Conservation (phyloP, 2,329 filamentous ascomycete species). For the Nannizziopsis barbatae region DNA sequence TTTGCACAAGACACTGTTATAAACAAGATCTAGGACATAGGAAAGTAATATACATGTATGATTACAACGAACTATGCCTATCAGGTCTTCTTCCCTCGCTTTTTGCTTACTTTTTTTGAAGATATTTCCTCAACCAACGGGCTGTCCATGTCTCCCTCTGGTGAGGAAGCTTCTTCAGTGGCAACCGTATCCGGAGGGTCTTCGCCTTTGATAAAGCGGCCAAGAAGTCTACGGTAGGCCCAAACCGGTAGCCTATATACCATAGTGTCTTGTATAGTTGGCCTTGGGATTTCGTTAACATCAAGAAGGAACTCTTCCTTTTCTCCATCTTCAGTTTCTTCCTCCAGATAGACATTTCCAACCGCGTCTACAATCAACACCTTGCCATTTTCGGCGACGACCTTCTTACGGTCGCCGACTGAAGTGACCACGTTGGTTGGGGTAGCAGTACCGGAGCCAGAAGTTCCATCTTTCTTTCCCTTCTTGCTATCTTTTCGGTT, state of each 20-base stretch:
- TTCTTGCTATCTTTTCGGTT: constrained; percentile 54
- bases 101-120: constrained; percentile 1
- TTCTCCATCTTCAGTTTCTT: constrained; percentile 76
- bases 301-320: constrained; percentile 77
- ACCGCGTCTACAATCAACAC: constrained; percentile 81
- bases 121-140: background rate
- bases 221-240: constrained; percentile 46
- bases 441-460: constrained; percentile 39
- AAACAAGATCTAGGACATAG: background rate
- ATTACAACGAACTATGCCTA: background rate
- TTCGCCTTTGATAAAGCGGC: constrained; percentile 21
- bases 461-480: constrained; percentile 25
- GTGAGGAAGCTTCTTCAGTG: background rate
- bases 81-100: constrained; percentile 4
- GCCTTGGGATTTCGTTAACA: constrained; percentile 67
- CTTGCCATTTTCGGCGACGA: constrained; percentile 91
- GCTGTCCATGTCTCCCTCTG: background rate
- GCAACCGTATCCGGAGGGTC: background rate
- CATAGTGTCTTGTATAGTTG: constrained; percentile 70
- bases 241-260: constrained; percentile 68
- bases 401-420: constrained; percentile 66
- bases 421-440: constrained; percentile 43
- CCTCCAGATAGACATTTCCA: constrained; percentile 91
- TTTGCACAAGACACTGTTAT: background rate
- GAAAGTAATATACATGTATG: constrained; percentile 5